phyloP scores from a whole-genome alignment of 2,329 filamentous ascomycete species.

The Aspergillus neoniger region DNA sequence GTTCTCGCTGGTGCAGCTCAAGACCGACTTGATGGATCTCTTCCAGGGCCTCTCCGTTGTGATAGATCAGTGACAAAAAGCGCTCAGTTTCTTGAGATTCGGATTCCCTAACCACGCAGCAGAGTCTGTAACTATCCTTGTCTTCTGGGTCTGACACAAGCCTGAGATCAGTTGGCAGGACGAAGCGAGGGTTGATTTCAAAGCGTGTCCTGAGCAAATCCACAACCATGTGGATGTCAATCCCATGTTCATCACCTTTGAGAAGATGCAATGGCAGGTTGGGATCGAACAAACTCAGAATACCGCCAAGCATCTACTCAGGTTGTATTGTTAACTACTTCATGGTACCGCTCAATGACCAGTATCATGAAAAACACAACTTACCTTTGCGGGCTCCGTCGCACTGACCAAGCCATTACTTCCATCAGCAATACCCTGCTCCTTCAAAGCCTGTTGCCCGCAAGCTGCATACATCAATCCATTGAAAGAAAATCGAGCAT shows the following conservation, averaged over 20 bases:
- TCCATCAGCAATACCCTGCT: neutral
- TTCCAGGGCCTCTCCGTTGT: conserved; percentile 22
- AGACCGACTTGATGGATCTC: conserved; percentile 31
- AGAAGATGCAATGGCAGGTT: conserved; percentile 19
- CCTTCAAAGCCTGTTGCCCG: conserved; percentile 14
- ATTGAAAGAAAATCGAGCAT: conserved; percentile 29
- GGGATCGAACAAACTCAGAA: conserved; percentile 15
- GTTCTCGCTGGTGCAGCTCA: conserved; percentile 35
- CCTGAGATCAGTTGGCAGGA: conserved; percentile 14
- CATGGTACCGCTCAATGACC: too few species aligned
- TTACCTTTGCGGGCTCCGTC: conserved; percentile 13
- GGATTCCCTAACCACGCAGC: conserved; percentile 8
- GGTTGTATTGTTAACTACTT: neutral
- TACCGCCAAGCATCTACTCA: conserved; percentile 6
- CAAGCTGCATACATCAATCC: conserved; percentile 15
- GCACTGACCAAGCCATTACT: neutral
- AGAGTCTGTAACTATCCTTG: conserved; percentile 15
- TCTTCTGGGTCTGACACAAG: conserved; percentile 1
- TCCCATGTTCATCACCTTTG: conserved; percentile 19
- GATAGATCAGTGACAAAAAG: neutral
- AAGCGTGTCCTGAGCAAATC: neutral
- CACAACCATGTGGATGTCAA: conserved; percentile 19
- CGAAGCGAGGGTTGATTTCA: conserved; percentile 8
- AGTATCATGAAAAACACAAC: neutral
- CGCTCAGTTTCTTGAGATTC: too few species aligned